Conservation (phyloP, 495 filamentous ascomycete genomes). For the Amphirosellinia nigrospora region DNA sequence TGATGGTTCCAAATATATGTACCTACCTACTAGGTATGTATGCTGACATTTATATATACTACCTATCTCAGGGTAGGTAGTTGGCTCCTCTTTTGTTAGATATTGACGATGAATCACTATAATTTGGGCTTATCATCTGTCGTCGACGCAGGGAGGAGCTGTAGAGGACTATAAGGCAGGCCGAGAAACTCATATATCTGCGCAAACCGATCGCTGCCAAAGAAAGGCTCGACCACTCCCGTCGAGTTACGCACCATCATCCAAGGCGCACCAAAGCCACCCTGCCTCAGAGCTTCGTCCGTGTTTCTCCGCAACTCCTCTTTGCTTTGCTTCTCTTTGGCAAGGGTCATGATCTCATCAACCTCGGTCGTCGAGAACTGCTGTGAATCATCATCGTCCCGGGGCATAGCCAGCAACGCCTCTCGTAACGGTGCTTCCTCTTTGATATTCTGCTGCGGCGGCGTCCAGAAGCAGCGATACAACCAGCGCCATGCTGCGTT, state of each 20-base stretch:
- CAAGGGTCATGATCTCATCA: constrained; percentile 7
- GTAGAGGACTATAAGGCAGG: constrained; percentile 2
- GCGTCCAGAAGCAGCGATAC: constrained; percentile 13
- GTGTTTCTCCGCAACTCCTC: constrained; percentile 7
- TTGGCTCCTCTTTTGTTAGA: not conserved
- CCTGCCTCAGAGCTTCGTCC: constrained; percentile 1
- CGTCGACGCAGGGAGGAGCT: not conserved
- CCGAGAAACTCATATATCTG: constrained; percentile 19
- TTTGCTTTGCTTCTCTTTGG: not conserved
- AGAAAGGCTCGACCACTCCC: constrained; percentile 13
- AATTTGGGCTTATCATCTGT: not conserved
- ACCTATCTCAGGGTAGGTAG: too few species aligned
- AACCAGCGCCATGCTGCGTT: constrained; percentile 1
- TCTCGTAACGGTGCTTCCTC: not conserved
- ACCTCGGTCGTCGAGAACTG: constrained; percentile 1
- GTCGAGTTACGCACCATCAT: constrained; percentile 11
- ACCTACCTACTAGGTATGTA: too few species aligned
- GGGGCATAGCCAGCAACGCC: constrained; percentile 6
- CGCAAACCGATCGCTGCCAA: constrained; percentile 17
- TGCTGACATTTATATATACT: too few species aligned
- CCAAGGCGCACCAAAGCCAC: constrained; percentile 10
- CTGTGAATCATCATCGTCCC: not conserved
- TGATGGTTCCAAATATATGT: too few species aligned
- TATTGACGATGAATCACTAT: not conserved
- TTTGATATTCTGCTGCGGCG: constrained; percentile 11